Conservation (phyloP, 768 basidiomycete species). For the Rhizopogon roseolus region DNA sequence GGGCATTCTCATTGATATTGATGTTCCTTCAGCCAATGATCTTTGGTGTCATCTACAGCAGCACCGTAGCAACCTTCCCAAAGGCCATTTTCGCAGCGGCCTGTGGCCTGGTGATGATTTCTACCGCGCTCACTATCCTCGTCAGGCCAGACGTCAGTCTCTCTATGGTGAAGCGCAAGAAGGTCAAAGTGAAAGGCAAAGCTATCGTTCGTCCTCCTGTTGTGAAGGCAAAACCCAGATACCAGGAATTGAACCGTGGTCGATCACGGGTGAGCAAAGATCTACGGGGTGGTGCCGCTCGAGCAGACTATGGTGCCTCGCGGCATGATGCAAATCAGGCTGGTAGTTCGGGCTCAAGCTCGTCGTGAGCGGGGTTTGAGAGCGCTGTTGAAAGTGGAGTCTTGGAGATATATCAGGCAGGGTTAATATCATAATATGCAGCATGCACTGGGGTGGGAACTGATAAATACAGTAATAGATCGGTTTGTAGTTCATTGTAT, state of each 20-base stretch:
- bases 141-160: slow-evolving; percentile 30
- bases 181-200: slow-evolving; percentile 4
- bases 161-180: slow-evolving; percentile 11
- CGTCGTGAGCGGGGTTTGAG: background rate
- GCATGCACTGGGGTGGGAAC: background rate
- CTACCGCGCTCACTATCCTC: slow-evolving; percentile 42
- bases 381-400: background rate
- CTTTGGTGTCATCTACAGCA: slow-evolving; percentile 63
- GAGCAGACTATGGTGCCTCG: slow-evolving; percentile 13
- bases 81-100: slow-evolving; percentile 66
- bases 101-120: slow-evolving; percentile 45
- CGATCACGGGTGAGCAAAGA: slow-evolving; percentile 36
- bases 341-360: slow-evolving; percentile 3
- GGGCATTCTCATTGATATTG: background rate
- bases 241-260: slow-evolving; percentile 15
- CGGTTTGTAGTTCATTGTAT: background rate
- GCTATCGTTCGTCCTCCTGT: background rate
- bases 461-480: background rate
- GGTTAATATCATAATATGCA: background rate
- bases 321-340: slow-evolving; percentile 5
- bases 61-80: slow-evolving; percentile 59
- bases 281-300: slow-evolving; percentile 27
- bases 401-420: background rate
- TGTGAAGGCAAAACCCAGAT: slow-evolving; percentile 8
- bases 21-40: slow-evolving; percentile 51